These are phyloP conservation scores for Ambrosiella cleistominuta DNA, from an alignment of 2,329 filamentous ascomycete genomes.

Conservation along the genomic window DNA sequence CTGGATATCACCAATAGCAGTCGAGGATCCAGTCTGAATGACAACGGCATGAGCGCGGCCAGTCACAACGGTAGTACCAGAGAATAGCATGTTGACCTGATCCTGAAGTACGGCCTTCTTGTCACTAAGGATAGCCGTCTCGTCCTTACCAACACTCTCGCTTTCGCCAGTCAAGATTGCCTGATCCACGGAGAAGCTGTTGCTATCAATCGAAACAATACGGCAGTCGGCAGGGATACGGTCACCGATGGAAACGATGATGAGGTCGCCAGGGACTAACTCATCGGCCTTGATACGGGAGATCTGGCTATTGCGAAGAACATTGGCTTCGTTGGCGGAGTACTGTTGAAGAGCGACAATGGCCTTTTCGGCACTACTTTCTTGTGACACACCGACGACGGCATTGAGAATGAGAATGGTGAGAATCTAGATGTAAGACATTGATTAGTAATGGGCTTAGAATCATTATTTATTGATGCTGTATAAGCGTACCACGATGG, in stretches of 20 bases:
- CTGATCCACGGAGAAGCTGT: slow-evolving; percentile 92
- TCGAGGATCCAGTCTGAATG: slow-evolving; percentile 72
- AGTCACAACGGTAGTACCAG: slow-evolving; percentile 89
- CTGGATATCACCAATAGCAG: slow-evolving; percentile 95
- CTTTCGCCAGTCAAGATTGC: slow-evolving; percentile 95
- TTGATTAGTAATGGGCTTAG: neutral
- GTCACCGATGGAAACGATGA: slow-evolving; percentile 77
- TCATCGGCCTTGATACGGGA: slow-evolving; percentile 88
- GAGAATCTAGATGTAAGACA: slow-evolving; percentile 47
- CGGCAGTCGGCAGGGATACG: slow-evolving; percentile 91
- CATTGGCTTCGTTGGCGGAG: slow-evolving; percentile 93
- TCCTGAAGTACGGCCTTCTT: slow-evolving; percentile 86
- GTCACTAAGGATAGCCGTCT: slow-evolving; percentile 48
- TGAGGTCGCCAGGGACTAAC: slow-evolving; percentile 81
- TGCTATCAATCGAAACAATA: slow-evolving; percentile 78
- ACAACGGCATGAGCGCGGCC: slow-evolving; percentile 85
- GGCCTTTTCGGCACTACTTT: slow-evolving; percentile 95
- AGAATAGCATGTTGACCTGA: slow-evolving; percentile 95
- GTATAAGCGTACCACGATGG: slow-evolving; percentile 57
- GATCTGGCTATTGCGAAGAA: slow-evolving; percentile 59
- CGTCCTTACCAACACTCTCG: slow-evolving; percentile 85
- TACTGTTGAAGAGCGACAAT: slow-evolving; percentile 98
- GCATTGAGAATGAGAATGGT: slow-evolving; percentile 95
- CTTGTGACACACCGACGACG: slow-evolving; percentile 92
- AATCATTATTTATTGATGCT: neutral